phyloP scores from a whole-genome alignment of 148 eudicot genomes.

The Vaccinium corymbosum region DNA sequence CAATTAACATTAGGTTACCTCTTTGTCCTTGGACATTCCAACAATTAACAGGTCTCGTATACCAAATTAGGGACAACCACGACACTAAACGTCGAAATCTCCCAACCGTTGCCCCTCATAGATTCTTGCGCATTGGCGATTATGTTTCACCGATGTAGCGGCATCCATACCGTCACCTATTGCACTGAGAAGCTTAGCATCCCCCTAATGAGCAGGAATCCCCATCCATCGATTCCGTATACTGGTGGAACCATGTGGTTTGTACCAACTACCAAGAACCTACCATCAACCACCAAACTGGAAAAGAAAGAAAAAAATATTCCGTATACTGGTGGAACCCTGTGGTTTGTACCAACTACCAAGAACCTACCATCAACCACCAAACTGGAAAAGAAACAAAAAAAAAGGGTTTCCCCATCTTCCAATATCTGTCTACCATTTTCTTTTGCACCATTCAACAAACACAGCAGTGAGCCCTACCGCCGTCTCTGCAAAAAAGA shows the following conservation, averaged over 20 bases:
- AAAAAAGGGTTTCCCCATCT: background rate
- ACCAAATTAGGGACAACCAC: background rate
- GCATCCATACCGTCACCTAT: background rate
- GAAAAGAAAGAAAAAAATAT: background rate
- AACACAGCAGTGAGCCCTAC: background rate
- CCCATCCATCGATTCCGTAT: background rate
- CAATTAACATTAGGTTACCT: background rate
- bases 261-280: constrained; percentile 4
- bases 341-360: background rate
- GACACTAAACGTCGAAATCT: background rate
- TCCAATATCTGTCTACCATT: background rate
- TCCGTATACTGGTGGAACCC: background rate
- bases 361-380: background rate
- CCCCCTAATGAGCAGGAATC: background rate
- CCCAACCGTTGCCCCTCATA: background rate
- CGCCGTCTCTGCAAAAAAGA: background rate
- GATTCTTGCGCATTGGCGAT: background rate
- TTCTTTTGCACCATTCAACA: background rate
- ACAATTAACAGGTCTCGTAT: background rate
- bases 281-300: background rate
- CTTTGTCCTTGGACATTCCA: background rate
- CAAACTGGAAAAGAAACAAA: background rate
- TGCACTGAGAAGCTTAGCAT: background rate
- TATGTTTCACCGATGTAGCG: background rate
- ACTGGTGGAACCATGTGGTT: background rate